A percentile compares a stretch with the other conserved stretches of the same genome.
Evolutionary conservation across 1,284 basidiomycete genomes (phyloP).

Genomic region (Leccinum fallax): DNA sequence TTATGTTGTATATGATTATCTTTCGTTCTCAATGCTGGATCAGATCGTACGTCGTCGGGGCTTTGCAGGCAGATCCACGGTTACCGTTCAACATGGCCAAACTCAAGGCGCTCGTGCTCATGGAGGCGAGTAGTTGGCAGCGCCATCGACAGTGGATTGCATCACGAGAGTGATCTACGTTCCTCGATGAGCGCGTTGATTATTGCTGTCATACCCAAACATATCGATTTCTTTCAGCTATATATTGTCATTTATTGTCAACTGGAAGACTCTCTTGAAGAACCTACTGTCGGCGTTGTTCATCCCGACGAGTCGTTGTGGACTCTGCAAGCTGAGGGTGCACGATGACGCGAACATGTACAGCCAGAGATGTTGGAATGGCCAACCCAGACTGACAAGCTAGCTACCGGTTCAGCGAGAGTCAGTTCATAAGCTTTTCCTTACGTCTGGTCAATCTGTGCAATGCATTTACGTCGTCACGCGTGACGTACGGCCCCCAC

Average conservation of each 20-base stretch:
- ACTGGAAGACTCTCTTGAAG: not conserved
- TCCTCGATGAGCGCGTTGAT: not conserved
- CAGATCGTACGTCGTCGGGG: conserved; percentile 50
- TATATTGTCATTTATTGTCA: not conserved
- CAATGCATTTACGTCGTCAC: too few species aligned
- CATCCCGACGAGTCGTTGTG: not conserved
- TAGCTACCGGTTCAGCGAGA: too few species aligned
- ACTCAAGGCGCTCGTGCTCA: conserved; percentile 41
- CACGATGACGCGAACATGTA: too few species aligned
- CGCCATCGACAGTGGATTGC: conserved; percentile 42
- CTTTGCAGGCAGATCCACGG: conserved; percentile 42
- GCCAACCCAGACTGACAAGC: too few species aligned
- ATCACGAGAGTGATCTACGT: conserved; percentile 21
- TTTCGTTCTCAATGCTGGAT: not conserved
- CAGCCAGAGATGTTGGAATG: too few species aligned
- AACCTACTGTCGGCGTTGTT: not conserved
- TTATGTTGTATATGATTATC: not conserved
- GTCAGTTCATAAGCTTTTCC: too few species aligned
- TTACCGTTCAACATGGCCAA: conserved; percentile 42
- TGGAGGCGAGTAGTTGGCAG: conserved; percentile 45
- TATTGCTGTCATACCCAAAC: not conserved
- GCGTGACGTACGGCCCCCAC: too few species aligned
- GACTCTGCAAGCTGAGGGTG: not conserved
- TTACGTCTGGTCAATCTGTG: too few species aligned
- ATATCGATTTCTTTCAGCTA: not conserved